Evolutionary conservation across 2,329 filamentous ascomycete species (phyloP).

Genomic region (Fusarium nelsonii): DNA sequence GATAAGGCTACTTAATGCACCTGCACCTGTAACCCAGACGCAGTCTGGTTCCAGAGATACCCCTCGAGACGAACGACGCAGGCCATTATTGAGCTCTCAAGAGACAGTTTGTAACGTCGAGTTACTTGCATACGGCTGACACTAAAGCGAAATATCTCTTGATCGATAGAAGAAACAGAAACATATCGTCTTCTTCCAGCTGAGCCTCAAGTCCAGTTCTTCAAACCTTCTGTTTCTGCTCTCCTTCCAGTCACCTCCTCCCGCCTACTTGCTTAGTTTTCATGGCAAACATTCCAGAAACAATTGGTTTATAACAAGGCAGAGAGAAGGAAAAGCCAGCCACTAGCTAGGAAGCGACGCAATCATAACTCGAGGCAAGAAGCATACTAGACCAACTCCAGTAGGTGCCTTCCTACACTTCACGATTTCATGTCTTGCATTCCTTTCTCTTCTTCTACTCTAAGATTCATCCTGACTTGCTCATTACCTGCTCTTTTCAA

Average conservation of each 20-base stretch:
- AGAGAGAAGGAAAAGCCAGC: neutral
- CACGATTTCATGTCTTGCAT: constrained; percentile 9
- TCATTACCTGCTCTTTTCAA: constrained; percentile 44
- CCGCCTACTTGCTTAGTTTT: too few relatives aligned
- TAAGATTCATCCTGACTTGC: constrained; percentile 24
- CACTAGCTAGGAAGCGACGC: constrained; percentile 7
- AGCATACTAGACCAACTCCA: constrained; percentile 21
- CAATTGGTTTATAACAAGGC: neutral
- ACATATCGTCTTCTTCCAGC: neutral
- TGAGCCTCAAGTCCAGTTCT: neutral
- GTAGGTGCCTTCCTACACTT: constrained; percentile 34
- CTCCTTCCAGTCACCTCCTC: neutral
- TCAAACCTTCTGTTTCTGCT: neutral
- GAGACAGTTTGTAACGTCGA: neutral
- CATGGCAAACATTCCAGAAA: too few relatives aligned
- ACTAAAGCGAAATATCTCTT: neutral
- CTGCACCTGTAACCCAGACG: neutral
- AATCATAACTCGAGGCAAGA: constrained; percentile 43
- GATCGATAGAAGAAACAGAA: neutral
- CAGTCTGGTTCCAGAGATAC: neutral
- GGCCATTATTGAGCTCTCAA: neutral
- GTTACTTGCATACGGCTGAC: neutral
- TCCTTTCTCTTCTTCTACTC: constrained; percentile 36
- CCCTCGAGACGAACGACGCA: neutral
- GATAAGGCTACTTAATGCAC: neutral